Conservation (phyloP, 164 flowering plant species). For the Vitis cinerea region DNA sequence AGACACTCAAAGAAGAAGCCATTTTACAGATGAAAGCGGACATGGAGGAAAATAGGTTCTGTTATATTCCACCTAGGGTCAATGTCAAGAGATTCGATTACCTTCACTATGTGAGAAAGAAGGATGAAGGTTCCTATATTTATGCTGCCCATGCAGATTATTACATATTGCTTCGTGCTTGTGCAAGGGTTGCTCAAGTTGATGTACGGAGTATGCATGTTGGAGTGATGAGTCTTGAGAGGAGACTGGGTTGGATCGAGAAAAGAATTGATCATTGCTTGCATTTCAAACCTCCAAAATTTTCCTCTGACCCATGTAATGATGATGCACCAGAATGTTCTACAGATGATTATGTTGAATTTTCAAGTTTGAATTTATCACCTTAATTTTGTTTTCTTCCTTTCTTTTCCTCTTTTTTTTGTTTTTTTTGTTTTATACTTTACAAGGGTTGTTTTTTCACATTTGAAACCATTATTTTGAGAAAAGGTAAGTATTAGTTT, state of each 20-base stretch:
- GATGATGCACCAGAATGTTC: conserved; percentile 6
- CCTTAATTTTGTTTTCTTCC: not conserved
- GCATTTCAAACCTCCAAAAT: conserved; percentile 19
- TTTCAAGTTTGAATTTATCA: conserved; percentile 15
- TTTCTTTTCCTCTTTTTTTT: too few relatives aligned
- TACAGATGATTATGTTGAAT: conserved; percentile 17
- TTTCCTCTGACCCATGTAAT: conserved; percentile 23
- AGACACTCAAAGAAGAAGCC: conserved; percentile 30
- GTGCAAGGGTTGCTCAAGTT: conserved; percentile 66
- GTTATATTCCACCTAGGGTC: conserved; percentile 67
- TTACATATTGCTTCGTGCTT: conserved; percentile 77
- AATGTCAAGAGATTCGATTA: conserved; percentile 48
- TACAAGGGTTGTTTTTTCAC: too few relatives aligned
- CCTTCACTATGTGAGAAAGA: conserved; percentile 58
- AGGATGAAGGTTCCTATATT: conserved; percentile 36
- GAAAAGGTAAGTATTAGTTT: too few relatives aligned
- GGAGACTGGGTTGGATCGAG: conserved; percentile 66
- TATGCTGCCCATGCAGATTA: conserved; percentile 88
- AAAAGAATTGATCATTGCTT: conserved; percentile 46
- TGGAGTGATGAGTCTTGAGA: conserved; percentile 63
- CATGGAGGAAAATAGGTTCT: conserved; percentile 77
- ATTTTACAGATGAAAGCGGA: conserved; percentile 49
- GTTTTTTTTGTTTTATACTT: not conserved
- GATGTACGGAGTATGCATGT: conserved; percentile 66
- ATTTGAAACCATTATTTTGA: too few relatives aligned